Conservation (phyloP, 345 rosid genomes). For the Cardiospermum halicacabum region DNA sequence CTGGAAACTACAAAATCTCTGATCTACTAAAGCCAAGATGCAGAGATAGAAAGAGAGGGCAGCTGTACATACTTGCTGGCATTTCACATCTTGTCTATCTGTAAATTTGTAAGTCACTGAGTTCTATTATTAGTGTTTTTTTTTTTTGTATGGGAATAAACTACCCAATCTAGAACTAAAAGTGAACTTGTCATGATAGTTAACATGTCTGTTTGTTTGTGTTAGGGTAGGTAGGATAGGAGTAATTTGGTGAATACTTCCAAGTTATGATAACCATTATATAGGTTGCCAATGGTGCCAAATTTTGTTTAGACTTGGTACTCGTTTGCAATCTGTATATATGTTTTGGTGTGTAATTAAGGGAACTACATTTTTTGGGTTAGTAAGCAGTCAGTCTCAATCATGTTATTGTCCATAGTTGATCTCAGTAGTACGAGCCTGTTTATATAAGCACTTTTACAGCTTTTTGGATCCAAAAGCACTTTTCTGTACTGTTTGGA, state of each 20-base stretch:
- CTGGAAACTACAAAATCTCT: constrained; percentile 51
- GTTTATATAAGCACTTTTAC: too few relatives aligned
- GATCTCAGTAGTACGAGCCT: too few relatives aligned
- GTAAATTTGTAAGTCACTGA: not conserved
- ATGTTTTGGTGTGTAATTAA: too few relatives aligned
- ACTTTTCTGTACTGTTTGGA: too few relatives aligned
- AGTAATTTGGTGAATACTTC: not conserved
- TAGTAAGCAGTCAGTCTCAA: too few relatives aligned
- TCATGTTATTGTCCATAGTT: too few relatives aligned
- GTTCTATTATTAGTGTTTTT: not conserved
- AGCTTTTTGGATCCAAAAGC: too few relatives aligned
- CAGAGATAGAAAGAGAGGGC: constrained; percentile 3
- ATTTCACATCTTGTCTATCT: not conserved
- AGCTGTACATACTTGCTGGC: not conserved
- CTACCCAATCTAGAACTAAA: not conserved
- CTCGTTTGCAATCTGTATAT: not conserved
- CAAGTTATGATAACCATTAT: too few relatives aligned
- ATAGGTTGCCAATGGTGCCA: constrained; percentile 1
- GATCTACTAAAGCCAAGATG: constrained; percentile 11
- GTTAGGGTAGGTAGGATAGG: not conserved
- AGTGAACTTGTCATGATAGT: not conserved
- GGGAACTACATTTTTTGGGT: too few relatives aligned
- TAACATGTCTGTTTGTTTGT: too few relatives aligned
- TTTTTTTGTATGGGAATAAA: too few relatives aligned
- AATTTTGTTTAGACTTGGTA: not conserved